Evolutionary conservation across 768 basidiomycete species (phyloP).

Genomic region (Leccinum pellstonianum): DNA sequence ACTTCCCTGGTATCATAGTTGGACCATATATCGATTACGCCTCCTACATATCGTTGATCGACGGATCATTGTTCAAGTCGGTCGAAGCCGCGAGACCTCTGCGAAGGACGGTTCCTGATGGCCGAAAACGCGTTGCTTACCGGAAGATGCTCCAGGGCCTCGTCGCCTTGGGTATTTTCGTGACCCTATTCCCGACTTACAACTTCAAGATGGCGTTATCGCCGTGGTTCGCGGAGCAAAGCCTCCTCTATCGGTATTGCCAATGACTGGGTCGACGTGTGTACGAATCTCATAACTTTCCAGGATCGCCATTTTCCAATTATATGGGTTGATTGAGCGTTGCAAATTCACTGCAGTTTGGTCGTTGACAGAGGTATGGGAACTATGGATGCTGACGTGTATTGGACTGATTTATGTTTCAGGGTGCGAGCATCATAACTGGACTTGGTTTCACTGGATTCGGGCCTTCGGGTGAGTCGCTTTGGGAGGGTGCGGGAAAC

Average conservation of each 20-base stretch:
- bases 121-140: conserved; percentile 88
- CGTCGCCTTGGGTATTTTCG: conserved; percentile 72
- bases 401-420: conserved; percentile 6
- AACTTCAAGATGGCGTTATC: conserved; percentile 59
- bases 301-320: conserved; percentile 67
- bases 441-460: conserved; percentile 93
- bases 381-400: neutral
- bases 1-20: conserved; percentile 92
- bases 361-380: conserved; percentile 80
- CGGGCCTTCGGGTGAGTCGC: conserved; percentile 59
- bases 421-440: conserved; percentile 92
- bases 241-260: conserved; percentile 39
- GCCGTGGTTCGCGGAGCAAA: conserved; percentile 54
- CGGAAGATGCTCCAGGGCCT: conserved; percentile 77
- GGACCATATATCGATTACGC: conserved; percentile 87
- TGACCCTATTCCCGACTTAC: conserved; percentile 57
- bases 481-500: conserved; percentile 91
- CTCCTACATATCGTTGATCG: conserved; percentile 76
- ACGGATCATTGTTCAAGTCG: conserved; percentile 71
- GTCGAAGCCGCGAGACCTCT: conserved; percentile 45
- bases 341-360: conserved; percentile 94
- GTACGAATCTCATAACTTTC: conserved; percentile 3
- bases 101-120: conserved; percentile 57
- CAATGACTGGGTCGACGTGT: neutral
- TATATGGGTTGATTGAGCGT: conserved; percentile 79